phyloP scores from a whole-genome alignment of 306 rosid species.

The Trifolium repens region DNA sequence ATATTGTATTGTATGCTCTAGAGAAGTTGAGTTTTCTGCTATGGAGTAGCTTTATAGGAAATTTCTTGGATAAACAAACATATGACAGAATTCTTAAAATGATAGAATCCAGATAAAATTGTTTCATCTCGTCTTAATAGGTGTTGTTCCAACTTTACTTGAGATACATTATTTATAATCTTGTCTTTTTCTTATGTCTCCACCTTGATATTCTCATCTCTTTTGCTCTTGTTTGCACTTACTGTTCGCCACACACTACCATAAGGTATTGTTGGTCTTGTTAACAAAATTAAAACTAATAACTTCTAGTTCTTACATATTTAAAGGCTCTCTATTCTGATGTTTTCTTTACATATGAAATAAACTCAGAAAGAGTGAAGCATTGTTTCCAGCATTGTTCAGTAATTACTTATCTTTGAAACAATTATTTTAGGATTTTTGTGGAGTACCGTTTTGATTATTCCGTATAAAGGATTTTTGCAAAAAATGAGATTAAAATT shows the following conservation, averaged over 20 bases:
- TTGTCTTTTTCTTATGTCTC: not conserved
- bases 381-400: not conserved
- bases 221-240: constrained; percentile 2
- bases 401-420: constrained; percentile 9
- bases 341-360: not conserved
- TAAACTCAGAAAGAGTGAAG: not conserved
- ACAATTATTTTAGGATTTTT: constrained; percentile 3
- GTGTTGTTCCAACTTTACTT: constrained; percentile 3
- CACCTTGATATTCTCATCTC: constrained; percentile 1
- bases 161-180: not conserved
- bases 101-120: not conserved
- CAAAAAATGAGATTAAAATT: not conserved
- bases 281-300: constrained; percentile 2
- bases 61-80: constrained; percentile 9
- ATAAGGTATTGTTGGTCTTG: not conserved
- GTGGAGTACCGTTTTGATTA: constrained; percentile 6
- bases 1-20: constrained; percentile 19
- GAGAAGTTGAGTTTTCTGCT: constrained; percentile 20
- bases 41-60: constrained; percentile 6
- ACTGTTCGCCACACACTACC: not conserved
- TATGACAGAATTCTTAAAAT: not conserved
- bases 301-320: not conserved
- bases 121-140: not conserved
- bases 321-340: not conserved
- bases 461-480: not conserved